Percentiles rank a stretch among this genome's conserved stretches.
Conservation (phyloP, 2,329 filamentous ascomycete genomes). For the Neofusicoccum sp. region DNA sequence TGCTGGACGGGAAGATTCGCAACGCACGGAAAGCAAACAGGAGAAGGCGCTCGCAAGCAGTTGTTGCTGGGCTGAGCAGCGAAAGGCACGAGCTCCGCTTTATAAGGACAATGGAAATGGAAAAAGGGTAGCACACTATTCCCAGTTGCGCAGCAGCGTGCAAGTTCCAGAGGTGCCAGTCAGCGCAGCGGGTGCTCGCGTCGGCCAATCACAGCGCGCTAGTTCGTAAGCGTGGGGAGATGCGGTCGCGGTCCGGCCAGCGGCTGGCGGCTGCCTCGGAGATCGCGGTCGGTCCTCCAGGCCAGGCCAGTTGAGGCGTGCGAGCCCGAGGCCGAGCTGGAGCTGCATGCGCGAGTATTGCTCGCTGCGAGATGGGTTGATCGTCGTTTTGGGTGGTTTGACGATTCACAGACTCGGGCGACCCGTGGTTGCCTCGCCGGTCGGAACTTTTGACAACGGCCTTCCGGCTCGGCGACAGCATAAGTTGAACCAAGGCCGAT, state of each 20-base stretch:
- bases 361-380: no score
- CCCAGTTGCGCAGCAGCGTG: neutral
- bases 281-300: no score
- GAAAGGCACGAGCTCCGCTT: neutral
- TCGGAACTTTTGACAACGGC: no score
- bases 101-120: neutral
- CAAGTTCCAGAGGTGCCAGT: neutral
- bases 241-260: neutral
- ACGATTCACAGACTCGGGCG: no score
- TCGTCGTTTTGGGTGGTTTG: no score
- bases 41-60: neutral
- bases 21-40: neutral
- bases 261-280: no score
- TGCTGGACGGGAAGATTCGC: neutral
- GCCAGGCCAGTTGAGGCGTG: no score
- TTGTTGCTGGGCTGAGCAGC: neutral
- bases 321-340: no score
- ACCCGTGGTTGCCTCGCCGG: no score
- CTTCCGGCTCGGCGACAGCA: no score
- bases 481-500: no score
- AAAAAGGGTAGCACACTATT: neutral
- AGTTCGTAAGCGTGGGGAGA: constrained; percentile 1
- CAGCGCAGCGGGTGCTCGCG: neutral
- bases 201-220: neutral
- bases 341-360: no score